Base-by-base conservation (phyloP, 805 yeast genomes). In the Ogataea parapolymorpha region DNA sequence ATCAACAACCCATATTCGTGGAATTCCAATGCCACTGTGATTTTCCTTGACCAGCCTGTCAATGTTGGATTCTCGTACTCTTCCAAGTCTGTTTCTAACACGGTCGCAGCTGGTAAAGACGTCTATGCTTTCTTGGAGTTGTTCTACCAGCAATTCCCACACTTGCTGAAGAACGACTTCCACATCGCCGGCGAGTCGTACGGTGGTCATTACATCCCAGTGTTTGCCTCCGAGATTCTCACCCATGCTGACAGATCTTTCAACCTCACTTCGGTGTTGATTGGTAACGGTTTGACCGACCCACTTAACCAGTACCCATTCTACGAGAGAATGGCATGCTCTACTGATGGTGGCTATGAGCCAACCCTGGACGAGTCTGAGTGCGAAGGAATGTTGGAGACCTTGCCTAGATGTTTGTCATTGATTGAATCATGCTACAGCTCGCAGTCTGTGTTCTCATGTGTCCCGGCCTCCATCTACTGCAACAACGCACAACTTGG, bases 321-420 rank as follows among this genome's bases (percentile, higher is more conserved):
- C 63, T 89, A 87, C 59, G 79, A 83, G 62, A 95, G 95, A 49
- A 90, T 91, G 97, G 95, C 95, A 4, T 91, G 98, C 65, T 93
- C 95, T 39, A 61, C 74, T 51, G 95, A 96, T 50, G 58, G 58
- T 10, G 96, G 96, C 5, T 80, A 80, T 55, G 82, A 82, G 14
- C 70, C 90, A 13, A 88, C 88, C 2, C 69, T 88, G 49, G 68
- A 75, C 13, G 80, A 79, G n/a, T 79, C 75, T 39, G 79, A 77
- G 47, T 87, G 96, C 67, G 73, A 74, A 24, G 65, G 69, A 33
- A 84, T 86, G 89, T 58, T 66, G 24, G 68, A 65, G 18, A 66
- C 74, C n/a, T 67, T 79, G 39, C 83, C 85, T 47, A 74, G 84
- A 54, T 86, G 95, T 64, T 66, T 72, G 44, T 62, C 74, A 1